These are phyloP conservation scores for Yarrowia sp. DNA, from an alignment of 805 yeast species.

Conservation along the genomic window DNA sequence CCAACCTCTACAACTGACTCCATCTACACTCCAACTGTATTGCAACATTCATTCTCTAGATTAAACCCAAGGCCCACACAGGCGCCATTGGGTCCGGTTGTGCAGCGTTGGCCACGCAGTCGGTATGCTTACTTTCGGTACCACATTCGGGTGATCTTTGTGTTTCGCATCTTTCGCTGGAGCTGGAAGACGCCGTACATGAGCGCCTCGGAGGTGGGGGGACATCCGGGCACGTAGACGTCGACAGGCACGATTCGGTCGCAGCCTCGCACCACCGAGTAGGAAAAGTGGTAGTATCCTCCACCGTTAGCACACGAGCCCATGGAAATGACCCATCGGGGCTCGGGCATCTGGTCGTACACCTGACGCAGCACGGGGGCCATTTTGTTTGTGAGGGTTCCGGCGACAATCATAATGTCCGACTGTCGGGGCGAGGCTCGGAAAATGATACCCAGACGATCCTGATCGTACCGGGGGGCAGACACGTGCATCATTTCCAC, in stretches of 20 bases:
- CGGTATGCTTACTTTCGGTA: slow-evolving; percentile 51
- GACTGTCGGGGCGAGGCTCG: slow-evolving; percentile 92
- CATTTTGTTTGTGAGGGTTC: slow-evolving; percentile 88
- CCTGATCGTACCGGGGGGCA: slow-evolving; percentile 88
- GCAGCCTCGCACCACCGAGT: slow-evolving; percentile 85
- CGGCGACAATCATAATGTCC: slow-evolving; percentile 89
- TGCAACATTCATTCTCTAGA: no score
- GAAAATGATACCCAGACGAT: slow-evolving; percentile 86
- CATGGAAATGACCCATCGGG: slow-evolving; percentile 92
- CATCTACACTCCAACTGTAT: no score
- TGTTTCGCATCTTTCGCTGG: slow-evolving; percentile 84
- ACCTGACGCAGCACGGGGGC: slow-evolving; percentile 92
- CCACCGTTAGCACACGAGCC: slow-evolving; percentile 95
- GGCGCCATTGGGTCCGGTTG: no score
- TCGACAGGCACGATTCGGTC: slow-evolving; percentile 87
- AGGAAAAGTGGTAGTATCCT: slow-evolving; percentile 86
- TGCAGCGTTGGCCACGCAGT: background rate
- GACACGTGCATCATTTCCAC: slow-evolving; percentile 95
- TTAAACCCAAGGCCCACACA: no score
- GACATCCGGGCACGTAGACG: slow-evolving; percentile 89
- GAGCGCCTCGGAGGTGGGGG: slow-evolving; percentile 86
- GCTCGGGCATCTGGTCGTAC: slow-evolving; percentile 92
- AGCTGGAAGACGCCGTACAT: slow-evolving; percentile 87
- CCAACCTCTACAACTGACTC: no score
- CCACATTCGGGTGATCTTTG: slow-evolving; percentile 81